These are phyloP conservation scores for Trypanosoma scelopori DNA, from an alignment of 208 protist species.

Conservation along the genomic window DNA sequence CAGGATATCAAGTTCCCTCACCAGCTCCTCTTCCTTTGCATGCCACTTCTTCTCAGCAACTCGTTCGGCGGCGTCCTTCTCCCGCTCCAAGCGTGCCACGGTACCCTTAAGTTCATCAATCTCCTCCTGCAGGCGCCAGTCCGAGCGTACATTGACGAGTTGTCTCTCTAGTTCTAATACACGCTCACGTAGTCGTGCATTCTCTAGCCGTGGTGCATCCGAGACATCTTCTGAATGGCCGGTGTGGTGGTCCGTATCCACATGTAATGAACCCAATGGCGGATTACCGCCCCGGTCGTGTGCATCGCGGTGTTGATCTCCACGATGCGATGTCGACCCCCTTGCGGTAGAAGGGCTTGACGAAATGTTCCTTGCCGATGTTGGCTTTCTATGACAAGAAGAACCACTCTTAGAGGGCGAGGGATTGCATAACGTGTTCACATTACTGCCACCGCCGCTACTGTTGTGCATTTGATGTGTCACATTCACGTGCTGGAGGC, in stretches of 20 bases:
- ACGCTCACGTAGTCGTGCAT: constrained; percentile 38
- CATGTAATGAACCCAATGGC: not conserved
- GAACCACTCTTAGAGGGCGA: not conserved
- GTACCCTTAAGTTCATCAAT: constrained; percentile 26
- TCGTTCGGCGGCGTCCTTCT: constrained; percentile 21
- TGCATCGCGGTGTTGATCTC: not conserved
- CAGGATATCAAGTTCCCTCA: constrained; percentile 54
- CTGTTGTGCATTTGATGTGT: not conserved
- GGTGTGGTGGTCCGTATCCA: not conserved
- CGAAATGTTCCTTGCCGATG: not conserved
- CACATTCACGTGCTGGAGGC: constrained; percentile 32
- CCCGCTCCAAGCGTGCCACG: constrained; percentile 7
- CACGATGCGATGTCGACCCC: not conserved
- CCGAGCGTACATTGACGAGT: constrained; percentile 23
- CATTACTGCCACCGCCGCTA: not conserved
- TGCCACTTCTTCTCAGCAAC: constrained; percentile 37
- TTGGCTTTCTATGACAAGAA: not conserved
- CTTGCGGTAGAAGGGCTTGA: not conserved
- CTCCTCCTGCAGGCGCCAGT: constrained; percentile 33
- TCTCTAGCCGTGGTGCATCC: constrained; percentile 39
- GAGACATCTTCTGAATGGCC: not conserved
- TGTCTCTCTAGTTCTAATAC: constrained; percentile 17
- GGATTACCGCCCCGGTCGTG: not conserved
- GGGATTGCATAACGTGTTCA: not conserved
- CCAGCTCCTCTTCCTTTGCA: constrained; percentile 60